A percentile compares a stretch with the other conserved stretches of the same genome.
These are phyloP conservation scores for Hypoxylon rubiginosum DNA, from an alignment of 2,329 filamentous ascomycete genomes.

Conservation along the genomic window DNA sequence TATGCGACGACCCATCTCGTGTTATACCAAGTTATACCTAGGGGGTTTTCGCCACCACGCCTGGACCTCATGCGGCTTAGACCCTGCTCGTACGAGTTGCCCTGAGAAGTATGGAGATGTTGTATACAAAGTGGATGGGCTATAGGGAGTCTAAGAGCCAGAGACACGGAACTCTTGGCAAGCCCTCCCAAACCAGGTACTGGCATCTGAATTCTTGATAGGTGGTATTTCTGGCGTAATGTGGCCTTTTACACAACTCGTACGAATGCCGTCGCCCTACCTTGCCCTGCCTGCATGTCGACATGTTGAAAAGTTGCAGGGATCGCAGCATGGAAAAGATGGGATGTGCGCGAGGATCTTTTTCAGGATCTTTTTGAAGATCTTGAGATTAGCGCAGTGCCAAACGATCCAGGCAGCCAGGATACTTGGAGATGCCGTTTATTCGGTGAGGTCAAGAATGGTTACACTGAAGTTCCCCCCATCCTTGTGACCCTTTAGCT, in stretches of 20 bases:
- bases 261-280: neutral
- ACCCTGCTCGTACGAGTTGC: constrained; percentile 22
- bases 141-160: neutral
- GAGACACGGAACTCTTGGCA: constrained; percentile 21
- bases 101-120: too few relatives aligned
- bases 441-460: constrained; percentile 19
- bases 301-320: constrained; percentile 28
- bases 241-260: neutral
- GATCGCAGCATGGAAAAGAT: constrained; percentile 32
- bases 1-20: constrained; percentile 28
- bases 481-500: constrained; percentile 35
- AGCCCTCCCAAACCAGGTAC: neutral
- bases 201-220: constrained; percentile 11
- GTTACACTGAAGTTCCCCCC: constrained; percentile 21
- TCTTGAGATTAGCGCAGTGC: constrained; percentile 12
- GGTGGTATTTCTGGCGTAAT: constrained; percentile 31
- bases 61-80: constrained; percentile 3
- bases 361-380: constrained; percentile 22
- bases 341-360: constrained; percentile 32
- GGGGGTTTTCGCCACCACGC: constrained; percentile 23
- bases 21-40: too few relatives aligned
- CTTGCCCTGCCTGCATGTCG: constrained; percentile 11
- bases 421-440: neutral
- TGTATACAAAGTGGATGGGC: too few relatives aligned
- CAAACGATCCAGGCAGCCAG: constrained; percentile 17